Conservation (phyloP, 2,329 filamentous ascomycete species). For the Colletotrichum coccodes region DNA sequence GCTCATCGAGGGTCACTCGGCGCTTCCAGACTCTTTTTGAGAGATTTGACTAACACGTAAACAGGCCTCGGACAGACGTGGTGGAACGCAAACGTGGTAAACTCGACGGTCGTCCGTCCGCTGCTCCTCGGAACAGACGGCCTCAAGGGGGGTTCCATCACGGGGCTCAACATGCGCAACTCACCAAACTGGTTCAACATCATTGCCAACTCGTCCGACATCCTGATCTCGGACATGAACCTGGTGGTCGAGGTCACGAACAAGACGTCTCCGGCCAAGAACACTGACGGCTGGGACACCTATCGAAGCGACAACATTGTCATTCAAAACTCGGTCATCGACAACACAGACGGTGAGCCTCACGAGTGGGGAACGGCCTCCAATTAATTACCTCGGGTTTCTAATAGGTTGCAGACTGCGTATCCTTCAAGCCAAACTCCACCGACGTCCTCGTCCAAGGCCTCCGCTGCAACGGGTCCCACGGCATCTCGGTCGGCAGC, state of each 20-base stretch:
- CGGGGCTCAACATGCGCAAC: slow-evolving; percentile 56
- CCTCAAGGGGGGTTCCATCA: neutral
- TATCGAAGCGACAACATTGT: slow-evolving; percentile 70
- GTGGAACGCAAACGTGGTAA: neutral
- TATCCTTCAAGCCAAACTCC: slow-evolving; percentile 79
- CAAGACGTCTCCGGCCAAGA: slow-evolving; percentile 50
- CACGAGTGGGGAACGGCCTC: no score
- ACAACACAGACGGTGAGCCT: slow-evolving; percentile 66
- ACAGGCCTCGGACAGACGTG: neutral
- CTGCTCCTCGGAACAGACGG: slow-evolving; percentile 3
- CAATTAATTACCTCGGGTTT: no score
- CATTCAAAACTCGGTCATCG: slow-evolving; percentile 72
- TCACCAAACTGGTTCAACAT: slow-evolving; percentile 63
- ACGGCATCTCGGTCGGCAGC: slow-evolving; percentile 77
- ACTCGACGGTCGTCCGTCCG: neutral
- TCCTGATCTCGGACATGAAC: slow-evolving; percentile 71
- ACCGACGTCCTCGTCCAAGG: slow-evolving; percentile 76
- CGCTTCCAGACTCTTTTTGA: no score
- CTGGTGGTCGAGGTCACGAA: slow-evolving; percentile 48
- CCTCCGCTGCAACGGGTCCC: slow-evolving; percentile 73
- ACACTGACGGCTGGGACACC: slow-evolving; percentile 74
- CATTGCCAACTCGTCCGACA: slow-evolving; percentile 71
- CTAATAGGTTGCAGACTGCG: slow-evolving; percentile 64
- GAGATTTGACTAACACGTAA: neutral
- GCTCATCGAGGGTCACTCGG: neutral